A percentile compares a stretch with the other conserved stretches of the same genome.
Conservation (phyloP, 2,329 filamentous ascomycete genomes). For the Phialophora macrospora region DNA sequence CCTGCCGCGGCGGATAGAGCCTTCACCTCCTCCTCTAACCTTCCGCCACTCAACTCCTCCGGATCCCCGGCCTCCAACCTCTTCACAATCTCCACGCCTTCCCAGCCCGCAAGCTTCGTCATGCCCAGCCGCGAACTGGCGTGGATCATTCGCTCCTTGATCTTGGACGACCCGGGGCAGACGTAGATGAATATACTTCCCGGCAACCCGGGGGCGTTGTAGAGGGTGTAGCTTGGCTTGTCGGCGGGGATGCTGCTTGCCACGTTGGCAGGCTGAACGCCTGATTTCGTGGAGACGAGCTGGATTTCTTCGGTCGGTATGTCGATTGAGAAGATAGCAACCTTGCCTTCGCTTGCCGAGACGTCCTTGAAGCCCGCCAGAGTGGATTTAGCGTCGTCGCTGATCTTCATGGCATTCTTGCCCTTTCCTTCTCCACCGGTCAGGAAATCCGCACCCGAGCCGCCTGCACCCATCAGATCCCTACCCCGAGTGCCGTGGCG, state of each 20-base stretch:
- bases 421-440: conserved; percentile 41
- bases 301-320: conserved; percentile 60
- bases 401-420: conserved; percentile 57
- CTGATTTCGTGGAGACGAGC: conserved; percentile 48
- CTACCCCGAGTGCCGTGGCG: conserved; percentile 58
- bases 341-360: conserved; percentile 31
- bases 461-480: conserved; percentile 53
- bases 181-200: conserved; percentile 67
- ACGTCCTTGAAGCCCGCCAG: conserved; percentile 48
- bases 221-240: conserved; percentile 66
- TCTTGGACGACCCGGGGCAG: conserved; percentile 64
- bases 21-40: conserved; percentile 59
- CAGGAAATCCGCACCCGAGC: conserved; percentile 42
- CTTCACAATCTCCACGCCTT: conserved; percentile 63
- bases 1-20: conserved; percentile 16
- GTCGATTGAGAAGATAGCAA: conserved; percentile 50
- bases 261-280: conserved; percentile 52
- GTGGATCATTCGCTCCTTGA: conserved; percentile 70
- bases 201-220: conserved; percentile 41
- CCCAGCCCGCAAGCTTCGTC: conserved; percentile 59
- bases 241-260: conserved; percentile 55
- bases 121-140: conserved; percentile 62
- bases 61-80: conserved; percentile 66
- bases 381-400: conserved; percentile 59
- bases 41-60: conserved; percentile 60